Base-by-base conservation (phyloP, 768 basidiomycete species). In the Mrakia hoshinonis region DNA sequence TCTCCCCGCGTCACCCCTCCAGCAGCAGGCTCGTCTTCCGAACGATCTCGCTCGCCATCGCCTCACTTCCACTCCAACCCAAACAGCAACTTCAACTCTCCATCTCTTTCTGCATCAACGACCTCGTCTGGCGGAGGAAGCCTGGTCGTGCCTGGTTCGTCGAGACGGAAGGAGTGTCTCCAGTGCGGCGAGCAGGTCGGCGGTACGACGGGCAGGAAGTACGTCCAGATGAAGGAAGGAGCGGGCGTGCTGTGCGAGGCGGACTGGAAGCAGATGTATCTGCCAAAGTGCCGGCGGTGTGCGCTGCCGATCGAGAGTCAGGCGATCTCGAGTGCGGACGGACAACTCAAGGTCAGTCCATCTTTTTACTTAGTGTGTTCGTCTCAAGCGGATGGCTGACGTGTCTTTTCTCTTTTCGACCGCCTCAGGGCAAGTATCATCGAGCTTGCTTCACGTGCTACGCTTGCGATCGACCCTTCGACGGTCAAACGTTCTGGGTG, bases 181-280 rank as follows among this genome's bases (percentile, higher is more conserved):
- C 85, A 86, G 74, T 96, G 93, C 79, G 78, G 82, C 68, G 83
- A 83, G 87, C 88, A 47, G 89, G 92, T 77, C 88, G 89, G 74
- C 82, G 89, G 75, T 77, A 75, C 29, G 77, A 94, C 87, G 91
- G 88, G 91, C 73, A 84, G 83, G 77, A 87, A 86, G 80, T 91
- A 88, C 78, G 72, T 75, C 22, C 58, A 62, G 54, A 73, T 73
- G 52, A 68, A 46, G 54, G 58, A 84, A 82, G n/a, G 87, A 85
- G 52, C 61, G 46, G 69, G 85, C 81, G 86, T 92, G 47, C 80
- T 96, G 75, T 96, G 94, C 79, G 94, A 93, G 77, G 81, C 80
- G 76, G 94, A 93, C 79, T 96, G 93, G 93, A 96, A 95, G 83
- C 87, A 89, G 76, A 89, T 94, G 87, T 96, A 95, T 81, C 80